Base-by-base conservation (phyloP, 306 rosid species). In the Vigna hirtella region DNA sequence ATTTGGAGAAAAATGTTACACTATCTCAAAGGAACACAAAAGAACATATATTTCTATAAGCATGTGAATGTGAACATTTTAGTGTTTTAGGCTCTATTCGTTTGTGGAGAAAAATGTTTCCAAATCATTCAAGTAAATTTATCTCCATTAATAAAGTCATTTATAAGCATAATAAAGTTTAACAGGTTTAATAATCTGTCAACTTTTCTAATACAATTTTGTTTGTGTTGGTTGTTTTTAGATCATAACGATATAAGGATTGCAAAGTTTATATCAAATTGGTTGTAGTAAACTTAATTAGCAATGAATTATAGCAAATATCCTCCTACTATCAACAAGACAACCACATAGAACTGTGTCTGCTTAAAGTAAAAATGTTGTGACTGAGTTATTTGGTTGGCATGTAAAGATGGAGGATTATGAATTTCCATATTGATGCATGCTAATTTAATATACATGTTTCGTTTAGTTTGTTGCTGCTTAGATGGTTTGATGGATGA, bases 401-500 rank as follows among this genome's bases (percentile, higher is more conserved):
- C 22, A 53, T 14, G 57, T 14, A 24, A 72, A 26, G 55, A 56
- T 36, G 64, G 55, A 34, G 30, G 34, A 61, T 79, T 11, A 40
- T 72, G 79, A 64, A 53, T 69, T 63, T 79, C 51, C 68, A 17
- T 55, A 53, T 45, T 55, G 24, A 36, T 73, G 63, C 64, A 56
- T 66, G 64, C 45, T 73, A 45, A 53, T 42, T 47, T 57, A 57
- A 7, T 47, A 34, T 45, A 57, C 34, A 17, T 24, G 11, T 22
- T 49, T 49, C 36, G 1, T 38, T 47, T 67, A 66, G 0, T 56
- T 47, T 51, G n/a, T 34, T 9, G 55, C 66, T 12, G 52, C 64
- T 72, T 40, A 17, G 42, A 53, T 43, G 83, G 48, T 81, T 50
- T 15, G 2, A 40, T 1, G 26, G 9, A 22, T 66, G n/a, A 70